Evolutionary conservation across 352 stramenopile genomes (phyloP).

Genomic region (Globisporangium ultimum): DNA sequence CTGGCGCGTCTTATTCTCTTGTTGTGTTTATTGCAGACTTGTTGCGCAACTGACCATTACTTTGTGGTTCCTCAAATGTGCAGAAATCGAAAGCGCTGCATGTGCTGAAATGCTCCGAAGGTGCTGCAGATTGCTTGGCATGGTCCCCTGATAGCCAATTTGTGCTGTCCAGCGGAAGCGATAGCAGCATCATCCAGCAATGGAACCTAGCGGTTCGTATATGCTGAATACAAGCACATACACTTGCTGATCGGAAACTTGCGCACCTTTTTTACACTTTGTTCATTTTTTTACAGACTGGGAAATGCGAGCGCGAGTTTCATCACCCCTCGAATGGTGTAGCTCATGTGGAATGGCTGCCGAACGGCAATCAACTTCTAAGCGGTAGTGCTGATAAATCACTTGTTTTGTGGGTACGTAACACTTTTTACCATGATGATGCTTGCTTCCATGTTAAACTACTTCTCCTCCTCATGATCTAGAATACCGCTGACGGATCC

Average conservation of each 20-base stretch:
- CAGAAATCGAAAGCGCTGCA: slow-evolving; percentile 30
- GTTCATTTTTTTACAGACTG: slow-evolving; percentile 27
- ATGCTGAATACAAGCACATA: not conserved
- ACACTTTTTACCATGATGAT: not conserved
- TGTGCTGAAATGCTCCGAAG: slow-evolving; percentile 41
- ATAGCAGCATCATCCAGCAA: slow-evolving; percentile 56
- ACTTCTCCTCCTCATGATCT: not conserved
- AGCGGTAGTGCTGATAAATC: slow-evolving; percentile 73
- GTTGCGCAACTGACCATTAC: not conserved
- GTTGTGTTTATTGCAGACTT: too few relatives aligned
- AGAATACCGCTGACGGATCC: slow-evolving; percentile 52
- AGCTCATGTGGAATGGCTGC: slow-evolving; percentile 50
- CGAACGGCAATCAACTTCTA: slow-evolving; percentile 56
- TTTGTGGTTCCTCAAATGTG: not conserved
- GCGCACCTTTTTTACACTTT: too few relatives aligned
- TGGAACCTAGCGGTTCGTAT: slow-evolving; percentile 51
- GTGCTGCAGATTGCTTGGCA: slow-evolving; percentile 48
- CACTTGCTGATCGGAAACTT: too few relatives aligned
- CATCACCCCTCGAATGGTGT: slow-evolving; percentile 56
- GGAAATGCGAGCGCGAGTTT: slow-evolving; percentile 40
- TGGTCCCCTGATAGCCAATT: slow-evolving; percentile 64
- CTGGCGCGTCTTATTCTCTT: not conserved
- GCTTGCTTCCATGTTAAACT: not conserved
- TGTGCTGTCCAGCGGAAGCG: slow-evolving; percentile 53
- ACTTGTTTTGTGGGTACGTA: slow-evolving; percentile 69